Base-by-base conservation (phyloP, 495 filamentous ascomycete species). In the Penicillium bialowiezense region DNA sequence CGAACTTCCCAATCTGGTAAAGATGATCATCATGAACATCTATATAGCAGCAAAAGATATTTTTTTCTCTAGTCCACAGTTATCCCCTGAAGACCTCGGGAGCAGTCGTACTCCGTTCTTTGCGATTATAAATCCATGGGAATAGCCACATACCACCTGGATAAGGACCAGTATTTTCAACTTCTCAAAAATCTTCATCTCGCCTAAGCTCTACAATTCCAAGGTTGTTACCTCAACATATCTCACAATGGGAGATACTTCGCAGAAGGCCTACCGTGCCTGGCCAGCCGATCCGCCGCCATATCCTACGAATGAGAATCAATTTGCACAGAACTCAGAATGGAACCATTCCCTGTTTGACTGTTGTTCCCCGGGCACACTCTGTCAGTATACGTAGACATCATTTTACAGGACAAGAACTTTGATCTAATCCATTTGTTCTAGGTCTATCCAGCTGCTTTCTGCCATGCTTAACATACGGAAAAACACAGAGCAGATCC, bases 391-490 rank as follows among this genome's bases (percentile, higher is more conserved):
- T 34, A 34, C 12, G 32, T 34, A 34, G 4, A 34, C 12, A 47
- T 28, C 17, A 9, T 5, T 38, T 7, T 17, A 17, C 7, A 4
- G 23, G 8, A 26, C 4, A 3, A 26, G 23, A 26, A 26, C 23
- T 8, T 8, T 26, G 23, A 26, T 19, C 37, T 24, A n/a, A 32
- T 5, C 28, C 15, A 23, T n/a, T 24, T 31, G 37, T 17, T 7
- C 35, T 20, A 64, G 56, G 74, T 59, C 47, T 73, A 14, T 50
- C 72, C 26, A 62, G 63, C 41, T 73, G 63, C 39, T 83, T 64
- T 58, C 73, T 76, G 45, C 75, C 79, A 17, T 82, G 80, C 55
- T 56, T 83, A 50, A 60, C 71, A 20, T 73, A 78, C 48, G 79
- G 79, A 41, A 72, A 74, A 48, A 78, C 73, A 10, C 55, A 69